Evolutionary conservation across 2,329 filamentous ascomycete species (phyloP).

Genomic region (Cephalotrichum gorgonifer): DNA sequence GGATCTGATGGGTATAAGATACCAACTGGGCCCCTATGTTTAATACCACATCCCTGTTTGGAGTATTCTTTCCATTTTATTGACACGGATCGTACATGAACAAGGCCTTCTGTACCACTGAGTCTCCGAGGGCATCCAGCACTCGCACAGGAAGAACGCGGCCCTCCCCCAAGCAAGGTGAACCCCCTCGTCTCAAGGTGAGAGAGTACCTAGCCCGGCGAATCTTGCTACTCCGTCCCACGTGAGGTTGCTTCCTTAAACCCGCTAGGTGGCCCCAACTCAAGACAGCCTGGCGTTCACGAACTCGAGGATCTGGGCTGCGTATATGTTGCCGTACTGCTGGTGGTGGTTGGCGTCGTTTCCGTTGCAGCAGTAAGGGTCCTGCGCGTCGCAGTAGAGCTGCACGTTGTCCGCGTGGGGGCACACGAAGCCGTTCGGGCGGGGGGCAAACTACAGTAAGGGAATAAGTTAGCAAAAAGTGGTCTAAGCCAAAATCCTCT

Average conservation of each 20-base stretch:
- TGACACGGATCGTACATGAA: neutral
- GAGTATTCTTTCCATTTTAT: neutral
- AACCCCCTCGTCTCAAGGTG: neutral
- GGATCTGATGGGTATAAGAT: no score
- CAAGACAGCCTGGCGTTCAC: slow-evolving; percentile 31
- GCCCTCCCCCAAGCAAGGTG: neutral
- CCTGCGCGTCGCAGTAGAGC: slow-evolving; percentile 54
- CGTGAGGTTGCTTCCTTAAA: no score
- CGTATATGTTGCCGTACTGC: slow-evolving; percentile 54
- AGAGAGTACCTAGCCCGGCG: no score
- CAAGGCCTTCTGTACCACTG: neutral
- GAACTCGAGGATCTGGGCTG: slow-evolving; percentile 46
- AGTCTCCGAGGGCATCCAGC: neutral
- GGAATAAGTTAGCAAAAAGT: neutral
- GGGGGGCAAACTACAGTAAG: slow-evolving; percentile 45
- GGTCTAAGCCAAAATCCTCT: no score
- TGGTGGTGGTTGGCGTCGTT: slow-evolving; percentile 50
- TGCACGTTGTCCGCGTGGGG: slow-evolving; percentile 36
- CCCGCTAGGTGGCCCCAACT: no score
- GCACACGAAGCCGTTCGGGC: slow-evolving; percentile 46
- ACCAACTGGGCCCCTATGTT: no score
- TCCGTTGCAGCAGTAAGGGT: slow-evolving; percentile 59
- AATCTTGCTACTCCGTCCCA: no score
- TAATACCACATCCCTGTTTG: no score
- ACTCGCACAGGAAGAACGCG: neutral